Evolutionary conservation across 306 rosid species (phyloP).

Genomic region (Luffa acutangula): DNA sequence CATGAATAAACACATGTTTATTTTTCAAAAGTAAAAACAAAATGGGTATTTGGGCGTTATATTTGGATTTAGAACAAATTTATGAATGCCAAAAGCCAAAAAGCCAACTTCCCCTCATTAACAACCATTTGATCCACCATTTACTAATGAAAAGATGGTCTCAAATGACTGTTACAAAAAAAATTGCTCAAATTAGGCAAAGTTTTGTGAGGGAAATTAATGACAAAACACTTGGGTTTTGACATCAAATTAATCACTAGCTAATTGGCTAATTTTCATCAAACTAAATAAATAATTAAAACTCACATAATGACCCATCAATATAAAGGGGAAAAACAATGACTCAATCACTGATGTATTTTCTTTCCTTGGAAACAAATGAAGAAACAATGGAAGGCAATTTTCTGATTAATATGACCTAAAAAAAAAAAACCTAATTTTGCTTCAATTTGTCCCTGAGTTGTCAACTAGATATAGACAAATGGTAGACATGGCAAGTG

Average conservation of each 20-base stretch:
- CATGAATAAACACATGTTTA: neutral
- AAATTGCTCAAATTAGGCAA: neutral
- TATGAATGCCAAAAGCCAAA: neutral
- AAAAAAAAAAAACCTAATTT: neutral
- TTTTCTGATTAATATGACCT: neutral
- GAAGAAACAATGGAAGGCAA: neutral
- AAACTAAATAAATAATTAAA: neutral
- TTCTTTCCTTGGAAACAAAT: neutral
- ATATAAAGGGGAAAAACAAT: neutral
- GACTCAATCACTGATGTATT: neutral
- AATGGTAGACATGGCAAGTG: conserved; percentile 5
- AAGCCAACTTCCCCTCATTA: neutral
- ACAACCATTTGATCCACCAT: neutral
- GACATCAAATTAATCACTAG: neutral
- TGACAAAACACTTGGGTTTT: neutral
- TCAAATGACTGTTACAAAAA: conserved; percentile 1
- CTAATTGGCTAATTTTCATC: neutral
- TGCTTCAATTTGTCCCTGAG: neutral
- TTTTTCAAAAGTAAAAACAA: neutral
- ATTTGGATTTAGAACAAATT: neutral
- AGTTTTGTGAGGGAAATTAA: neutral
- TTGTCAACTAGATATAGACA: conserved; percentile 1
- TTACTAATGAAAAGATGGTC: neutral
- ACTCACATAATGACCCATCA: neutral
- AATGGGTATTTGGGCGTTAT: neutral